Evolutionary conservation across 192 early-diverging fungal species (phyloP).

Genomic region (Chytriomyces sp.): DNA sequence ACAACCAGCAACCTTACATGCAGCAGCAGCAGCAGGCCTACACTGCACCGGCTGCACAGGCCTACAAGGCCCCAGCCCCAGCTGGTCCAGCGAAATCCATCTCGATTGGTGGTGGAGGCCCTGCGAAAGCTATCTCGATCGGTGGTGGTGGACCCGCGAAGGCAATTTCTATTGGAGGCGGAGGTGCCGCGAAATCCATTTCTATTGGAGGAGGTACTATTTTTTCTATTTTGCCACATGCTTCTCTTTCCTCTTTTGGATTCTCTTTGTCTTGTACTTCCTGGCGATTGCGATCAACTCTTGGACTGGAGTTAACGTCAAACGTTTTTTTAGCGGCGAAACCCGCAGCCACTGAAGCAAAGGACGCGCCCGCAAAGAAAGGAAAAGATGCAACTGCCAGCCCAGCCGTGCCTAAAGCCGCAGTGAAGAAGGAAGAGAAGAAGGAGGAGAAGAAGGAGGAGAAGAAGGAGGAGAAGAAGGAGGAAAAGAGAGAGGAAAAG

Average conservation of each 20-base stretch:
- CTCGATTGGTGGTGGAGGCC: conserved; percentile 39
- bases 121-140: conserved; percentile 28
- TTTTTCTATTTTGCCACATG: neutral
- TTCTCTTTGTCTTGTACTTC: no score
- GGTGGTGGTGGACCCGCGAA: conserved; percentile 33
- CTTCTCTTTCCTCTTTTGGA: no score
- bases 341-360: conserved; percentile 14
- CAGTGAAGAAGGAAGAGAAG: conserved; percentile 21
- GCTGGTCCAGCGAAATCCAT: conserved; percentile 36
- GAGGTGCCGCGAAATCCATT: conserved; percentile 35
- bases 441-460: conserved; percentile 9
- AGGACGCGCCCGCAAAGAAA: conserved; percentile 29
- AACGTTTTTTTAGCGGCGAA: no score
- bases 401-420: conserved; percentile 37
- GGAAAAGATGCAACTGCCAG: conserved; percentile 21
- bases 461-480: neutral
- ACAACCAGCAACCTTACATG: conserved; percentile 33
- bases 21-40: conserved; percentile 42
- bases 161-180: conserved; percentile 32
- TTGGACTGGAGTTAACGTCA: no score
- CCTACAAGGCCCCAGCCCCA: conserved; percentile 28
- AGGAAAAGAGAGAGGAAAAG: conserved; percentile 18
- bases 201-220: conserved; percentile 27
- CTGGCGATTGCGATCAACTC: no score
- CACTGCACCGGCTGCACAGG: conserved; percentile 38